Evolutionary conservation across 495 filamentous ascomycete species (phyloP).

Genomic region (Chaetomium fimeti): DNA sequence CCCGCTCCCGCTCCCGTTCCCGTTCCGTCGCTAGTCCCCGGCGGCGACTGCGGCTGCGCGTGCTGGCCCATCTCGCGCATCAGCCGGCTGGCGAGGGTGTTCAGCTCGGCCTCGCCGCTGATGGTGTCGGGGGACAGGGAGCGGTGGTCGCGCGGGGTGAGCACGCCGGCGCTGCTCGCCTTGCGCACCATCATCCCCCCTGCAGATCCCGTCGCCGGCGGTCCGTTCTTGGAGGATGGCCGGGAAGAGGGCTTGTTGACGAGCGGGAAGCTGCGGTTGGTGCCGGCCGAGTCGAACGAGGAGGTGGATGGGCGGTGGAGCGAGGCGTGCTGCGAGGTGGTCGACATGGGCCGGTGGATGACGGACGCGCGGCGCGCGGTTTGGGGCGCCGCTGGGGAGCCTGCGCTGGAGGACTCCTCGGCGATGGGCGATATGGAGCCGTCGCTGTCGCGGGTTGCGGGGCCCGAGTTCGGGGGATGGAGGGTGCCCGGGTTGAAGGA

Average conservation of each 20-base stretch:
- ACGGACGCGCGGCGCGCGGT: conserved; percentile 27
- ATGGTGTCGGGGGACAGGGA: conserved; percentile 27
- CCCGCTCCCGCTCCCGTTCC: conserved; percentile 22
- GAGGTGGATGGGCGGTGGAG: conserved; percentile 50
- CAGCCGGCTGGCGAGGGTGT: conserved; percentile 40
- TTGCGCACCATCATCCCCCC: neutral
- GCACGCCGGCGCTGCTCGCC: conserved; percentile 38
- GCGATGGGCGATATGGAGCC: conserved; percentile 37
- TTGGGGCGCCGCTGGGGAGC: neutral
- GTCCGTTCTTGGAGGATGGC: no score
- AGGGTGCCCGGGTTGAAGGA: conserved; percentile 26
- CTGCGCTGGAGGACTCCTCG: conserved; percentile 27
- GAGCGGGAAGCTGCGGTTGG: conserved; percentile 54
- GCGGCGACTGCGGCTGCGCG: conserved; percentile 13
- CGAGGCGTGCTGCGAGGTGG: conserved; percentile 20
- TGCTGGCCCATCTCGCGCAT: conserved; percentile 42
- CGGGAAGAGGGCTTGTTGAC: conserved; percentile 42
- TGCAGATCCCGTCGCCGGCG: neutral
- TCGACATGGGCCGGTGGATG: conserved; percentile 42
- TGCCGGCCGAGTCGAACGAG: conserved; percentile 51
- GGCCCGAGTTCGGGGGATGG: conserved; percentile 19
- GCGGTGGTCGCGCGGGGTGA: conserved; percentile 38
- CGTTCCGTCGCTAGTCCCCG: conserved; percentile 3
- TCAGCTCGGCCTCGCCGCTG: conserved; percentile 33
- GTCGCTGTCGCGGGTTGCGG: conserved; percentile 29